Evolutionary conservation across 2,329 filamentous ascomycete genomes (phyloP).

Genomic region (Metarhizium brunneum): DNA sequence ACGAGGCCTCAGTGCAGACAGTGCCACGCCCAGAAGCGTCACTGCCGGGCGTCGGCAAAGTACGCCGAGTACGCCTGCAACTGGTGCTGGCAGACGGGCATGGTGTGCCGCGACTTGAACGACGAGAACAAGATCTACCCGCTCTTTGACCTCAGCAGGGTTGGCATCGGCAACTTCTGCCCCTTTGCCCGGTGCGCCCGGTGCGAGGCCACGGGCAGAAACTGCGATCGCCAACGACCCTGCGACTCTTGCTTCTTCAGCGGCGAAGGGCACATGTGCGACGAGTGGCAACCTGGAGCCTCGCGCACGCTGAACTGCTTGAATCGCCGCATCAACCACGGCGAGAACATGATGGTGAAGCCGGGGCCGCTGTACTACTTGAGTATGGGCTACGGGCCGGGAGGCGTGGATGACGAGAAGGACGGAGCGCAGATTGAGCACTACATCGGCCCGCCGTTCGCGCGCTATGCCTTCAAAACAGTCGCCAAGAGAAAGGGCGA

Average conservation of each 20-base stretch:
- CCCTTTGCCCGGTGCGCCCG: constrained; percentile 16
- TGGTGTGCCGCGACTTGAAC: constrained; percentile 15
- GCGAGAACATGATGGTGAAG: constrained; percentile 6
- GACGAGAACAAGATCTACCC: constrained; percentile 8
- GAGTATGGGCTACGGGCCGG: constrained; percentile 18
- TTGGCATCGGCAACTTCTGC: constrained; percentile 21
- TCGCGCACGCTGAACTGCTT: background rate
- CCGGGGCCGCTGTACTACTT: constrained; percentile 26
- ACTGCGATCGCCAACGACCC: constrained; percentile 28
- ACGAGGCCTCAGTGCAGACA: background rate
- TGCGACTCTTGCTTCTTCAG: constrained; percentile 24
- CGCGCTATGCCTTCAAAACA: constrained; percentile 7
- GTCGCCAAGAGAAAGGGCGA: background rate
- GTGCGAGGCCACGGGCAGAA: constrained; percentile 13
- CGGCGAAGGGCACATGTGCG: constrained; percentile 5
- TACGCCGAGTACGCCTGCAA: constrained; percentile 12
- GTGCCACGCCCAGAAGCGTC: constrained; percentile 6
- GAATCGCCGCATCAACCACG: constrained; percentile 8
- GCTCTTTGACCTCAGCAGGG: constrained; percentile 19
- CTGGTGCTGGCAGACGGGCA: constrained; percentile 20
- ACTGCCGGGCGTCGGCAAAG: constrained; percentile 12
- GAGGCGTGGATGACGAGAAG: constrained; percentile 18
- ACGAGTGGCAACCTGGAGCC: background rate
- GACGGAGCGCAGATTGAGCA: constrained; percentile 14
- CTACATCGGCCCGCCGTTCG: constrained; percentile 14